Base-by-base conservation (phyloP, 495 filamentous ascomycete genomes). In the Podospora fimiseda region DNA sequence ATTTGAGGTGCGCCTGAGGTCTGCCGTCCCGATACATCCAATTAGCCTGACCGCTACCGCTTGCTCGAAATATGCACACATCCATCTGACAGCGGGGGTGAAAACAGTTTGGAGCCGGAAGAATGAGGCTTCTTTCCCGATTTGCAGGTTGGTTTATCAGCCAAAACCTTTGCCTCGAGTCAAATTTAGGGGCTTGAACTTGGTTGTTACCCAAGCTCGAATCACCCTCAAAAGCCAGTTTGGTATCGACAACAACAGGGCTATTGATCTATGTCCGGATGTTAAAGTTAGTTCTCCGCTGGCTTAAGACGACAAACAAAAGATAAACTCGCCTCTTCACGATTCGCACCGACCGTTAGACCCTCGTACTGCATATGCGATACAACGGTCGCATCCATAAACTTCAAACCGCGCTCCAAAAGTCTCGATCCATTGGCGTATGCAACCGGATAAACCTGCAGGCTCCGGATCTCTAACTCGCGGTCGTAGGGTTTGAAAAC, bases 201-300 rank as follows among this genome's bases (percentile, higher is more conserved):
- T 38, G 2, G 13, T 43, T 20, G 13, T 46, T 30, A 2, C 16
- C 41, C 2, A 46, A 7, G 22, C 30, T n/a, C 6, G 18, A 21
- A 24, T 52, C 37, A 16, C 53, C 21, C 24, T 50, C 4, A 16
- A 68, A 69, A 0, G 71, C 71, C 11, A 60, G 43, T 15, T 58
- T 51, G 47, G 70, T 64, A 52, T 75, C 73, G 9, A 73, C 53
- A 15, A 74, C 59, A 2, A 71, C 66, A n/a, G 70, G 58, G 50
- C 71, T 57, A 48, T 49, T 48, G 18, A 60, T 57, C 47, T 58
- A 27, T 43, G 23, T 33, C 9, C 5, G 19, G 4, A n/a, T 27
- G 18, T n/a, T n/a, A n/a, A n/a, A n/a, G n/a, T n/a, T n/a, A n/a
- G n/a, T n/a, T n/a, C n/a, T n/a, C n/a, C n/a, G n/a, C n/a, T n/a